A percentile compares a stretch with the other conserved stretches of the same genome.
These are phyloP conservation scores for Phytophthora sp. DNA, from an alignment of 352 stramenopile species.

Conservation along the genomic window DNA sequence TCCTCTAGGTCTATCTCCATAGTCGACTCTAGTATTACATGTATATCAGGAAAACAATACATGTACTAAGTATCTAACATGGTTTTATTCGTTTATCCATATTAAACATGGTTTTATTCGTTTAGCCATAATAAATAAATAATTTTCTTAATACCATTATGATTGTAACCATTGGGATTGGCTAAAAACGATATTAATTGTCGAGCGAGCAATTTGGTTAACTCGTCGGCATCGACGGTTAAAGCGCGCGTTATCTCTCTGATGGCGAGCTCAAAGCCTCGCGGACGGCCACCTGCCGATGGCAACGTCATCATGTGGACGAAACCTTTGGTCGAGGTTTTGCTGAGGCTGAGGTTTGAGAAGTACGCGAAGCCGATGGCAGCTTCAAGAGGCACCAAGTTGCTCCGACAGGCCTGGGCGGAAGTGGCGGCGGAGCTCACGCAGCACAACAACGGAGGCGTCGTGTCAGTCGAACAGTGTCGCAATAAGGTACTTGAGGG, in stretches of 20 bases:
- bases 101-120: no score
- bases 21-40: no score
- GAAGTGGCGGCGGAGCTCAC: slow-evolving; percentile 20
- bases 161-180: no score
- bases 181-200: neutral
- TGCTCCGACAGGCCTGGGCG: slow-evolving; percentile 24
- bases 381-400: slow-evolving; percentile 22
- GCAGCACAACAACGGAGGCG: slow-evolving; percentile 10
- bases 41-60: no score
- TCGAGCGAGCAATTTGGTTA: neutral
- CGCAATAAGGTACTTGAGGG: slow-evolving; percentile 28
- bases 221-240: neutral
- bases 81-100: no score
- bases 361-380: slow-evolving; percentile 22
- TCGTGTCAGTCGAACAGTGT: slow-evolving; percentile 26
- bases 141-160: no score
- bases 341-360: slow-evolving; percentile 31
- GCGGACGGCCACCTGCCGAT: slow-evolving; percentile 24
- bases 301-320: slow-evolving; percentile 34
- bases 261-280: slow-evolving; percentile 21
- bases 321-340: slow-evolving; percentile 11
- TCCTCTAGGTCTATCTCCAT: slow-evolving; percentile 50
- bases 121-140: no score
- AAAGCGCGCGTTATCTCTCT: neutral
- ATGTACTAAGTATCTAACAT: no score